Evolutionary conservation across 345 rosid genomes (phyloP), one percentile per base, ranked within the genome.

Genomic region (Lenwebbia sp.): DNA sequence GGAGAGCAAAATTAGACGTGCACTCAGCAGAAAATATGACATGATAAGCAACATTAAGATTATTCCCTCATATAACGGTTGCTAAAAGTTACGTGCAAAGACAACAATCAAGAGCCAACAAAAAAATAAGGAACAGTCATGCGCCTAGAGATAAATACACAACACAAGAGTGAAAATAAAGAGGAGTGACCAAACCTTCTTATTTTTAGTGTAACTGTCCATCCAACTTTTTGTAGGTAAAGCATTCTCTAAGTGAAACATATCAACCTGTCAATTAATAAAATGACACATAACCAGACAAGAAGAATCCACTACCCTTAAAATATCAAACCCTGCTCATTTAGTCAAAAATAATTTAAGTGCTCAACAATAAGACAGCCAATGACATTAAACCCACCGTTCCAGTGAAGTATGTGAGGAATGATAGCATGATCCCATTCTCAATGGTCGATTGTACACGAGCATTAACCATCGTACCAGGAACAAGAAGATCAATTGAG

Each of bases 391-490:
- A 88, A 92, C 98, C 93, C 90, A 97, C 99, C 47, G 99, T 97
- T 93, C 99, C 99, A 84, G 94, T 92, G 85, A 96, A 97, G 90
- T 95, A 96, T 37, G 96, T 95, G 49, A 96, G 98, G 89, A 97
- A 97, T 49, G 96, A 92, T 74, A 97, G 90, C 93, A 97, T 86
- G 84, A 97, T 90, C 88, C 99, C 99, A 91, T 96, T 95, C 90
- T 95, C 96, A 85, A 97, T 96, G 74, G 95, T 94, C 28, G 99
- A 93, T 90, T 92, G 93, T 78, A 97, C 98, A 41, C 93, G 94
- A 81, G 98, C 94, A 89, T 91, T 95, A 87, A 97, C 94, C 99
- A 97, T 90, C 99, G 95, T 94, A 89, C 99, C 99, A 78, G 99
- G 99, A 86, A 91, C 85, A 82, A 97, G 98, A 91, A 94, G 96